A percentile compares a stretch with the other conserved stretches of the same genome.
These are phyloP conservation scores for Bondarzewia mesenterica DNA, from an alignment of 1,284 basidiomycete species.

Conservation along the genomic window DNA sequence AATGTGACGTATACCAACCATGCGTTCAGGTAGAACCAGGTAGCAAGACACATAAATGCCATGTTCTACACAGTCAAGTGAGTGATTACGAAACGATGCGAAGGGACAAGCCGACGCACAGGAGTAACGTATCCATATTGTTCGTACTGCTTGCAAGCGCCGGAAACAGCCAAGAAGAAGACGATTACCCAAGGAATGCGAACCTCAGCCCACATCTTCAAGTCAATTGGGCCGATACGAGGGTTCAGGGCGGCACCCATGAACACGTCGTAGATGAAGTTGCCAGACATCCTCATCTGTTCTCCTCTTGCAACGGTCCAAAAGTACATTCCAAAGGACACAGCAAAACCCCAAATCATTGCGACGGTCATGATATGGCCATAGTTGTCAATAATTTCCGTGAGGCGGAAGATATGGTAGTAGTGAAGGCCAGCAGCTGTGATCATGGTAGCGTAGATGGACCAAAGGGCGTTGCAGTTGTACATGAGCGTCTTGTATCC, in stretches of 20 bases:
- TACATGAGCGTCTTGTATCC: conserved; percentile 91
- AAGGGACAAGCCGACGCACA: too few species aligned
- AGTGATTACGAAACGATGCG: background rate
- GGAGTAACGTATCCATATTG: conserved; percentile 88
- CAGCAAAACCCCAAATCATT: conserved; percentile 85
- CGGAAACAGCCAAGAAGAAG: conserved; percentile 89
- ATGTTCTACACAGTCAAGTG: conserved; percentile 62
- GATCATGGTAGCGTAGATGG: conserved; percentile 81
- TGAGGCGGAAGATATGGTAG: conserved; percentile 82
- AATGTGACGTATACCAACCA: conserved; percentile 51
- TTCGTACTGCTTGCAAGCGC: conserved; percentile 95
- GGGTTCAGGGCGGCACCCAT: conserved; percentile 97
- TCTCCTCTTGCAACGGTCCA: conserved; percentile 71
- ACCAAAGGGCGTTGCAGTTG: conserved; percentile 92
- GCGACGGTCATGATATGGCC: conserved; percentile 95
- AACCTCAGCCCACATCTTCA: conserved; percentile 99
- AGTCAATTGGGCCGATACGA: conserved; percentile 85
- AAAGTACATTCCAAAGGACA: conserved; percentile 78
- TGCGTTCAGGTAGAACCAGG: conserved; percentile 94
- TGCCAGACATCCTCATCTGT: conserved; percentile 89
- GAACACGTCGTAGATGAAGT: conserved; percentile 90
- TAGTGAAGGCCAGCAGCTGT: conserved; percentile 76
- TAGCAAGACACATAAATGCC: conserved; percentile 94
- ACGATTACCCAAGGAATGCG: conserved; percentile 96
- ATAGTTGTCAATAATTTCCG: conserved; percentile 94